Base-by-base conservation (phyloP, 208 protist species). In the Borovskyia barvae region DNA sequence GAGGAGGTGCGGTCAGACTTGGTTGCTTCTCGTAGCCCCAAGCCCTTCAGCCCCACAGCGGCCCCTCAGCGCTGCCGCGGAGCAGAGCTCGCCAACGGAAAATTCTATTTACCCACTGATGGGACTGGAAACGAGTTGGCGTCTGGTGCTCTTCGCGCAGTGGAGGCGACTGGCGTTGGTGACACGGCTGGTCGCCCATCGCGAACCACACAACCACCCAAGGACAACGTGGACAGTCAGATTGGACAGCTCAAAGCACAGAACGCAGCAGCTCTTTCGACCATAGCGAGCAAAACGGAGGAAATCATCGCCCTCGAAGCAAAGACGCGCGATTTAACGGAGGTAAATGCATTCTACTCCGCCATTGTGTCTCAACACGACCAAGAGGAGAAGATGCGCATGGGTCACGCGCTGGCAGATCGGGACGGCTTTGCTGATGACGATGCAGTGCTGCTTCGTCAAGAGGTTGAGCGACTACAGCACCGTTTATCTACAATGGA, bases 301-400 rank as follows among this genome's bases (percentile, higher is more conserved):
- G 80, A 91, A 48, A 71, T 91, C n/a, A 66, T 63, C 4, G 65
- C 45, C 24, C 61, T 90, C 26, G 79, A 91, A 46, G 63, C 28
- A n/a, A 79, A 84, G 25, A 54, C 90, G 17, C 72, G 70, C n/a
- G 87, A 91, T 46, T 57, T 94, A 24, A 75, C 62, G 66, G 87
- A 94, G 55, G 72, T 91, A 5, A 91, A 91, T 56, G 60, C 78
- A 5, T 87, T 94, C 46, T 94, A 94, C 54, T 79, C 83, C 15
- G 77, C 75, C 30, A 89, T 94, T 56, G 83, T 90, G 5, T 65
- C 72, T 0, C 87, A 90, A 33, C 83, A 86, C 45, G 82, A 86
- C 55, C 68, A 82, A 24, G 72, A 80, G 59, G 79, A 85, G 54
- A 80, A 75, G 24, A 40, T 56, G 50, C 63, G 53, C 19, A 55